phyloP scores from a whole-genome alignment of 139 green algal genomes.

The Diplosphaera chodatii region DNA sequence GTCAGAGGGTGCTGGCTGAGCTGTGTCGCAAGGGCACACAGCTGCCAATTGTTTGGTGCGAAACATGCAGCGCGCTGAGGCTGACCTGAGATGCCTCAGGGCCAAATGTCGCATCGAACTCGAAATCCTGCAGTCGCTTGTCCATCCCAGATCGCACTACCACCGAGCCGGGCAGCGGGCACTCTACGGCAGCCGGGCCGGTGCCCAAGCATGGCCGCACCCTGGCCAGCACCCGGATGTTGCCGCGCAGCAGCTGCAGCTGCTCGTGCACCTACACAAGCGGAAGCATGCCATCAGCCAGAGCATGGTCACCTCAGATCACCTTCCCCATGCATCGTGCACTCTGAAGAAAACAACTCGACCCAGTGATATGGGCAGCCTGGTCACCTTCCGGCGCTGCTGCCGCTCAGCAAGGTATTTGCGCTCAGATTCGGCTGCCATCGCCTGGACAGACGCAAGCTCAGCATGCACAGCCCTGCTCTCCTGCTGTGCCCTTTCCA shows the following conservation, averaged over 20 bases:
- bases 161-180: conserved; percentile 45
- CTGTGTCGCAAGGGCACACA: too few species aligned
- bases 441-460: not conserved
- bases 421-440: not conserved
- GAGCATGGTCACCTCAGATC: too few species aligned
- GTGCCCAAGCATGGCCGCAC: conserved; percentile 18
- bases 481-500: not conserved
- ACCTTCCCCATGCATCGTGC: too few species aligned
- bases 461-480: not conserved
- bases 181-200: conserved; percentile 19
- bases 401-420: not conserved
- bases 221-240: conserved; percentile 66
- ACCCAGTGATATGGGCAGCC: too few species aligned
- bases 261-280: conserved; percentile 30
- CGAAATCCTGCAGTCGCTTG: conserved; percentile 43
- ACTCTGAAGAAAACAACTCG: too few species aligned
- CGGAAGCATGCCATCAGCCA: too few species aligned
- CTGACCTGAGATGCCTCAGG: not conserved
- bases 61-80: not conserved
- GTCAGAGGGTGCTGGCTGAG: too few species aligned
- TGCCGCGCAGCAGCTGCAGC: conserved; percentile 51
- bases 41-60: too few species aligned
- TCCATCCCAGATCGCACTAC: conserved; percentile 24
- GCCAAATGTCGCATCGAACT: conserved; percentile 24
- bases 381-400: not conserved